Conservation (phyloP, 345 rosid species). For the Pugionium dolabratum region DNA sequence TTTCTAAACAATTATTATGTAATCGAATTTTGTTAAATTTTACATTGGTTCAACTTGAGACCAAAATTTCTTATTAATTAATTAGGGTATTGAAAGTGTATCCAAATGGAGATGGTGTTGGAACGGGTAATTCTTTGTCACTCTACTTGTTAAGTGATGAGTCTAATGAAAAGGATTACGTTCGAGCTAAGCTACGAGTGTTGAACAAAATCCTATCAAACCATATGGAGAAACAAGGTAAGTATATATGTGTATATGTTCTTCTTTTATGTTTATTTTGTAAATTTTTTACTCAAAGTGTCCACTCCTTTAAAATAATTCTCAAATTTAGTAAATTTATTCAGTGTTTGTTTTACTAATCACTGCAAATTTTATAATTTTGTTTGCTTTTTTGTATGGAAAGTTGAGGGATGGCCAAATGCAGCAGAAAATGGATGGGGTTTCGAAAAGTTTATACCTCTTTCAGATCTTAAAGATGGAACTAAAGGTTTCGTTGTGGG, state of each 20-base stretch:
- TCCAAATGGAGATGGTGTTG: conserved; percentile 27
- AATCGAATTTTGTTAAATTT: no score
- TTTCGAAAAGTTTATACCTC: conserved; percentile 20
- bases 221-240: conserved; percentile 20
- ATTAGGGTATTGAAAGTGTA: conserved; percentile 20
- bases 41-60: no score
- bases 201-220: conserved; percentile 9
- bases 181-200: conserved; percentile 25
- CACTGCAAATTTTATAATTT: background rate
- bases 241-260: conserved; percentile 1
- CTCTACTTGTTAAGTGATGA: conserved; percentile 29
- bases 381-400: background rate
- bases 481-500: conserved; percentile 28
- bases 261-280: no score
- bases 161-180: conserved; percentile 13
- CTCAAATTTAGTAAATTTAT: background rate
- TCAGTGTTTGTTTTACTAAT: background rate
- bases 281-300: no score
- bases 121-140: conserved; percentile 21
- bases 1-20: no score
- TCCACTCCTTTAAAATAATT: no score
- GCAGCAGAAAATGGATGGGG: conserved; percentile 32
- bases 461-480: conserved; percentile 23
- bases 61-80: background rate
- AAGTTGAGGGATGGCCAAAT: conserved; percentile 29